phyloP scores from a whole-genome alignment of 2,329 filamentous ascomycete species.

The Fusarium neocosmosporiellum region DNA sequence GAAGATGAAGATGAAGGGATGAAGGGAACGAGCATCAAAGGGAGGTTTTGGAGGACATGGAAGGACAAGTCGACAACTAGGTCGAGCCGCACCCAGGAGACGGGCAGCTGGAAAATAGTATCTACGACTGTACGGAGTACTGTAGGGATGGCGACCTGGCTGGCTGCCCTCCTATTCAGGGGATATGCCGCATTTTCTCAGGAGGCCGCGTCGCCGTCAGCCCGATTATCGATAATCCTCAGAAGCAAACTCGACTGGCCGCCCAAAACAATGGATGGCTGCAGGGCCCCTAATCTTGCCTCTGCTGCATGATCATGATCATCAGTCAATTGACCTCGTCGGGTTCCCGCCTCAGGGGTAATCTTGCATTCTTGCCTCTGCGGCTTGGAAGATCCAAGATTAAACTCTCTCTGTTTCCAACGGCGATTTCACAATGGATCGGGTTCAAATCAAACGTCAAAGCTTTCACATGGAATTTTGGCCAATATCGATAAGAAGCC shows the following conservation, averaged over 20 bases:
- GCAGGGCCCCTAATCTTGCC: slow-evolving; percentile 6
- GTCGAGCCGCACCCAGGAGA: slow-evolving; percentile 22
- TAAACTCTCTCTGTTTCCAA: not conserved
- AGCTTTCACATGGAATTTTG: slow-evolving; percentile 3
- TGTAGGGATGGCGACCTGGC: slow-evolving; percentile 2
- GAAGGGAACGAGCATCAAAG: slow-evolving; percentile 11
- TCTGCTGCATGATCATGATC: slow-evolving; percentile 38
- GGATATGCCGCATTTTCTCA: slow-evolving; percentile 22
- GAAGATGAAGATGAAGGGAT: slow-evolving; percentile 15
- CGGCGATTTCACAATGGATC: not conserved
- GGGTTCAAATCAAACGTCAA: not conserved
- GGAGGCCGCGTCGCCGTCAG: slow-evolving; percentile 34
- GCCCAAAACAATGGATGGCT: slow-evolving; percentile 1
- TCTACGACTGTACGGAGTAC: slow-evolving; percentile 19
- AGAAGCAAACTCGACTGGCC: slow-evolving; percentile 11
- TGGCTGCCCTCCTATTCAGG: slow-evolving; percentile 27
- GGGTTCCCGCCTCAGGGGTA: slow-evolving; percentile 24
- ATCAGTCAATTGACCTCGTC: slow-evolving; percentile 31
- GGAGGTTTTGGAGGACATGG: slow-evolving; percentile 14
- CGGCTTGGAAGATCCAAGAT: slow-evolving; percentile 15
- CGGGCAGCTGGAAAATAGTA: slow-evolving; percentile 36
- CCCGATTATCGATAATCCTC: slow-evolving; percentile 10
- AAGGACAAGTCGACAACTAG: slow-evolving; percentile 34
- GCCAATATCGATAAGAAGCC: slow-evolving; percentile 25
- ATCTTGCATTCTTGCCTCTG: not conserved